Evolutionary conservation across 2,329 filamentous ascomycete species (phyloP), one percentile per base, ranked within the genome.

Genomic region (Macrophomina tecta): DNA sequence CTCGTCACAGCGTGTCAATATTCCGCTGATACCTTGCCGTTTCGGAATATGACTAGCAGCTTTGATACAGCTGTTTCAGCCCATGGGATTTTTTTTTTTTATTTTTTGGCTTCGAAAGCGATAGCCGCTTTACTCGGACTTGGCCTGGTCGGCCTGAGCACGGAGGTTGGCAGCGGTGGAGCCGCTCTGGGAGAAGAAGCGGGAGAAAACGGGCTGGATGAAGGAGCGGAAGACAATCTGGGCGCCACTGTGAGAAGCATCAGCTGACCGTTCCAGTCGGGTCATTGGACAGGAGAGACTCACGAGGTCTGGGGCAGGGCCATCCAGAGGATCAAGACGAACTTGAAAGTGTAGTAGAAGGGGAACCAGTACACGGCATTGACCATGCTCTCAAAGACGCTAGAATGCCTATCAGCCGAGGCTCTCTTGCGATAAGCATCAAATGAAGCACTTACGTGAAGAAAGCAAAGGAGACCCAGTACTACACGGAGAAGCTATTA

Each of bases 341-440:
- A 97, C 88, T 99, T 99, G 91, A 99, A 98, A 79, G 94, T 94
- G 84, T 92, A 99, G 91, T 99, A 99, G 86, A 99, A 99, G 78
- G 95, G 91, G 85, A 96, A 93, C 92, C 92, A 96, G 87, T 95
- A 95, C 70, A 94, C 91, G 70, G 93, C 91, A 82, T 87, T 93
- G 76, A 96, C 82, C 69, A 91, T 86, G 80, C 91, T 93, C 86
- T 96, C 92, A 73, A 93, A 78, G 60, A 95, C 91, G 69, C 86
- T 89, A 72, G 14, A 28, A 58, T 65, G 51, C 14, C 49, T 48
- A 68, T 75, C 65, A 73, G 71, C 48, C 63, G 46, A 46, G 45
- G 34, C 66, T 45, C 28, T 46, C n/a, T 53, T 16, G 45, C 28
- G 53, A 66, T 56, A 58, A 58, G 53, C 42, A 28, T 9, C 0